Conservation (phyloP, 371 early-diverging fungal genomes). For the Apophysomyces sp. region DNA sequence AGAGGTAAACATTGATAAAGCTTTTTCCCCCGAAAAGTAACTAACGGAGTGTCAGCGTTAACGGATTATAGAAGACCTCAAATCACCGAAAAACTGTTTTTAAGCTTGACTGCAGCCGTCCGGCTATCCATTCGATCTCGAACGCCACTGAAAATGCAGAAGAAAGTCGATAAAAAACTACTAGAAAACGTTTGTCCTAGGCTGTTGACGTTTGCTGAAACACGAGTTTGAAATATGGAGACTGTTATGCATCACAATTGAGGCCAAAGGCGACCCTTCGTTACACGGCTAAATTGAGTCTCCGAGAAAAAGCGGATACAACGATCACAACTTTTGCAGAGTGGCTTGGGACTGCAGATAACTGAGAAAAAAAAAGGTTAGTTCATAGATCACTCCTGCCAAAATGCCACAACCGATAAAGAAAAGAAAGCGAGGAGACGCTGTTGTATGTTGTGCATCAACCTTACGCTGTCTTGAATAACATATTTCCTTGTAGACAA, state of each 20-base stretch:
- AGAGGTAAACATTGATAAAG: too few relatives aligned
- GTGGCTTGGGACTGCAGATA: constrained; percentile 7
- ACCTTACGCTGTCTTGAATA: neutral
- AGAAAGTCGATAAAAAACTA: neutral
- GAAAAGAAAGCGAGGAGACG: constrained; percentile 20
- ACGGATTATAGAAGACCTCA: neutral
- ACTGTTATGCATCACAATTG: too few relatives aligned
- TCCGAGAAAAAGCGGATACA: neutral
- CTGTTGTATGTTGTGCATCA: constrained; percentile 5
- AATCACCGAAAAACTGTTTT: neutral
- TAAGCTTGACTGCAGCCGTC: neutral
- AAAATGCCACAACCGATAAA: constrained; percentile 26
- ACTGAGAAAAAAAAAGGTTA: neutral
- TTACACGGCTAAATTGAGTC: too few relatives aligned
- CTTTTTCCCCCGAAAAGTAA: neutral
- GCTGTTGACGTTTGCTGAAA: neutral
- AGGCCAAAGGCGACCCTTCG: too few relatives aligned
- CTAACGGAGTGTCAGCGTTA: neutral
- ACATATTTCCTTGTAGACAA: neutral
- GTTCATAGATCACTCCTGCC: neutral
- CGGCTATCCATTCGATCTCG: neutral
- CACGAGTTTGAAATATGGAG: too few relatives aligned
- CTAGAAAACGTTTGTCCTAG: neutral
- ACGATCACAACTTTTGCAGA: neutral
- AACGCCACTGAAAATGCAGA: neutral